Evolutionary conservation across 257 asterid species (phyloP).

Genomic region (Agastache rugosa): DNA sequence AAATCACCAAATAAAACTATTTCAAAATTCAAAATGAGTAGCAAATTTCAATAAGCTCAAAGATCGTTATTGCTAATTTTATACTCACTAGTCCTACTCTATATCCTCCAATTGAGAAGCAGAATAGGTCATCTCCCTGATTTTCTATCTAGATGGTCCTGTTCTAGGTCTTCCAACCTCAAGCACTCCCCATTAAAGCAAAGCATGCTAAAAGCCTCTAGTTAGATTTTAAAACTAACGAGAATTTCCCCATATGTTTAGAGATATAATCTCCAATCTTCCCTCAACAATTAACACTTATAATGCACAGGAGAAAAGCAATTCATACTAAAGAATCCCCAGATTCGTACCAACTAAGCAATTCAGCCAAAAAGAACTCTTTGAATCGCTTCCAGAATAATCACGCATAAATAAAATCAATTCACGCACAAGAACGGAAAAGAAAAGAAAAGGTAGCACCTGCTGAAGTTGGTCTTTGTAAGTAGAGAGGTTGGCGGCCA

Average conservation of each 20-base stretch:
- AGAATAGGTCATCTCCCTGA: not conserved
- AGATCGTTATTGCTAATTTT: not conserved
- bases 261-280: slow-evolving; percentile 10
- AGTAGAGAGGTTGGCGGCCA: slow-evolving; percentile 84
- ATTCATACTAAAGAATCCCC: not conserved
- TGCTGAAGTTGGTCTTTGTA: slow-evolving; percentile 91
- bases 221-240: not conserved
- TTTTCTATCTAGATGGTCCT: not conserved
- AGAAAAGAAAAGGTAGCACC: slow-evolving; percentile 46
- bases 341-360: not conserved
- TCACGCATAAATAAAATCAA: not conserved
- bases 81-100: not conserved
- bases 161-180: slow-evolving; percentile 13
- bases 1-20: not conserved
- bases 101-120: not conserved
- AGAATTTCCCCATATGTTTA: not conserved
- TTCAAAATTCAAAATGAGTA: not conserved
- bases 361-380: not conserved
- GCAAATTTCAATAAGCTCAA: not conserved
- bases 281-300: slow-evolving; percentile 1
- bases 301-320: not conserved
- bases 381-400: not conserved
- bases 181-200: not conserved
- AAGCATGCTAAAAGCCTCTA: not conserved
- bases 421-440: not conserved